Evolutionary conservation across 2,329 filamentous ascomycete species (phyloP), one percentile per base, ranked within the genome.

Genomic region (Ampelomyces quisqualis): DNA sequence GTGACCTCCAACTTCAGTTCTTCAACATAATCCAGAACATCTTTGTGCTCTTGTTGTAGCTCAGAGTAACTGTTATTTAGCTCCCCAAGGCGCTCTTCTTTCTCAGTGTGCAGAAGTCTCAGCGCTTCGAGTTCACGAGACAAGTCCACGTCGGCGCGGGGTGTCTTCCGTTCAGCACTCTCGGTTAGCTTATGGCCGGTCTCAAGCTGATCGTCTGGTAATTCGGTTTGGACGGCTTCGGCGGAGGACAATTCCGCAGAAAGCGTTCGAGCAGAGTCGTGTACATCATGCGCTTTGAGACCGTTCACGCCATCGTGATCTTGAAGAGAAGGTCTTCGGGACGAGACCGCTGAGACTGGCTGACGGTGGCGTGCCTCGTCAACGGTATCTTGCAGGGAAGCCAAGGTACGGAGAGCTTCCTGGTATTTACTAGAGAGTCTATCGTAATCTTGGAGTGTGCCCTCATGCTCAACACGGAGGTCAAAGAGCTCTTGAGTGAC

Each of bases 191-290:
- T n/a, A n/a, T n/a, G 76, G 50, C 81, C 84, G 58, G 57, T 81
- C 53, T 84, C 81, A 17, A 49, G 55, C 39, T 65, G 63, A 30
- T 65, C 60, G 11, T 62, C 60, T 38, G 44, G 44, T 28, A 51
- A 49, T 32, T 50, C 58, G 37, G 55, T 57, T 60, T 64, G 67
- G 57, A 53, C 67, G 64, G 86, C 88, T 62, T 86, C 86, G 75
- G 81, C 88, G 68, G 86, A 95, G 62, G 88, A 95, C 67, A 95
- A 80, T 73, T 97, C 93, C 73, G 89, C 93, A 54, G 89, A 96
- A 57, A 96, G 85, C 62, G 90, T 95, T 69, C 85, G 89, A 74
- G 89, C 90, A 62, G 87, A 90, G 88, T 63, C 75, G 77, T 81
- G 81, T 69, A 74, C 73, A 77, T 74, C 77, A 74, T 83, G 79